Conservation (phyloP, 2,329 filamentous ascomycete species). For the Sordariomycetes sp. region DNA sequence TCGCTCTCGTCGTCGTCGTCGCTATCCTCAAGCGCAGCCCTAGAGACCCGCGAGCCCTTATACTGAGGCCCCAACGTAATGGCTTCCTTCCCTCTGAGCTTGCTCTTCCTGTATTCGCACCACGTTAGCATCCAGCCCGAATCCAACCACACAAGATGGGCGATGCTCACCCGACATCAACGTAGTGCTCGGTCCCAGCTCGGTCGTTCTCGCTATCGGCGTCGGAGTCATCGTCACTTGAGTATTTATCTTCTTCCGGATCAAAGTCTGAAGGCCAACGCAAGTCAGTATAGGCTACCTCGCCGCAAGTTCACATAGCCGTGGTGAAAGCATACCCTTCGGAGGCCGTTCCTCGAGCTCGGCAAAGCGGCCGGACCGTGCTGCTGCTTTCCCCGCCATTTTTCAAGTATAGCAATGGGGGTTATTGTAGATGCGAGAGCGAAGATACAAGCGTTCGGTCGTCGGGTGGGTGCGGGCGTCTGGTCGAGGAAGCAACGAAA, state of each 20-base stretch:
- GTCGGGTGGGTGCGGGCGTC: neutral
- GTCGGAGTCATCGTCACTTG: slow-evolving; percentile 41
- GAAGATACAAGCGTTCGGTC: neutral
- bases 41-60: slow-evolving; percentile 63
- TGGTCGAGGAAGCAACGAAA: neutral
- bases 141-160: neutral
- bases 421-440: neutral
- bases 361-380: neutral
- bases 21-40: slow-evolving; percentile 50
- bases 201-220: slow-evolving; percentile 38
- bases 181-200: slow-evolving; percentile 77
- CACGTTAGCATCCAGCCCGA: neutral
- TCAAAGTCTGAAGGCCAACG: slow-evolving; percentile 57
- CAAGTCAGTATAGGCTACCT: neutral
- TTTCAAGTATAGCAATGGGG: neutral
- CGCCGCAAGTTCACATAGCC: neutral
- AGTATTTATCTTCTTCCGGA: slow-evolving; percentile 56
- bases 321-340: neutral
- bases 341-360: neutral
- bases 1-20: slow-evolving; percentile 29
- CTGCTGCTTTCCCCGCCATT: slow-evolving; percentile 1
- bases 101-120: slow-evolving; percentile 55
- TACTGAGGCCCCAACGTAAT: slow-evolving; percentile 69
- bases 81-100: slow-evolving; percentile 62
- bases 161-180: slow-evolving; percentile 52